These are phyloP conservation scores for Taphrina pruni DNA, from an alignment of 1,139 yeast genomes.

Conservation along the genomic window DNA sequence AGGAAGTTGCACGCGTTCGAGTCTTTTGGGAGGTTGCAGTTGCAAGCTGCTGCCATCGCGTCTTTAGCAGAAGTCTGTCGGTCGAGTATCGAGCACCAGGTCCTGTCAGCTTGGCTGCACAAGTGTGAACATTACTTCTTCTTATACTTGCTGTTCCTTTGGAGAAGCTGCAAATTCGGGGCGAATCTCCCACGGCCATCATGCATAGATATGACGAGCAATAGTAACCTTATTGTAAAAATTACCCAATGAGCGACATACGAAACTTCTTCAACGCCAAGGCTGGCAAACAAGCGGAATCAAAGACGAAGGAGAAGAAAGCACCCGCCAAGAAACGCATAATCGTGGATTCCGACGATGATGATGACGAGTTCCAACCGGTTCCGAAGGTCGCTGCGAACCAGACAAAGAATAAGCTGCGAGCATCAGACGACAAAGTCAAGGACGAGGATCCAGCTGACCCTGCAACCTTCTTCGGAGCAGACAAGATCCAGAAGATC, in stretches of 20 bases:
- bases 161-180: not conserved
- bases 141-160: not conserved
- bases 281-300: slow-evolving; percentile 2
- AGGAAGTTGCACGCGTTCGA: slow-evolving; percentile 17
- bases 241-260: slow-evolving; percentile 24
- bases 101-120: not conserved
- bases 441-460: slow-evolving; percentile 11
- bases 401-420: slow-evolving; percentile 9
- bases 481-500: slow-evolving; percentile 8
- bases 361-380: not conserved
- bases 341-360: slow-evolving; percentile 30
- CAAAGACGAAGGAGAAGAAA: slow-evolving; percentile 6
- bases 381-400: not conserved
- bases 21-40: not conserved
- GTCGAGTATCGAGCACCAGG: not conserved
- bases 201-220: not conserved
- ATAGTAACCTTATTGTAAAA: not conserved
- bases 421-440: not conserved
- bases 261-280: slow-evolving; percentile 31
- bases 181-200: not conserved
- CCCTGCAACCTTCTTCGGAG: slow-evolving; percentile 25
- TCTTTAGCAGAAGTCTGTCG: not conserved
- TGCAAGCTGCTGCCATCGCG: not conserved
- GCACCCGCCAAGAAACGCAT: slow-evolving; percentile 15
- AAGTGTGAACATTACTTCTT: not conserved